phyloP scores from a whole-genome alignment of 2,329 filamentous ascomycete species.

The Dothistroma septosporum region DNA sequence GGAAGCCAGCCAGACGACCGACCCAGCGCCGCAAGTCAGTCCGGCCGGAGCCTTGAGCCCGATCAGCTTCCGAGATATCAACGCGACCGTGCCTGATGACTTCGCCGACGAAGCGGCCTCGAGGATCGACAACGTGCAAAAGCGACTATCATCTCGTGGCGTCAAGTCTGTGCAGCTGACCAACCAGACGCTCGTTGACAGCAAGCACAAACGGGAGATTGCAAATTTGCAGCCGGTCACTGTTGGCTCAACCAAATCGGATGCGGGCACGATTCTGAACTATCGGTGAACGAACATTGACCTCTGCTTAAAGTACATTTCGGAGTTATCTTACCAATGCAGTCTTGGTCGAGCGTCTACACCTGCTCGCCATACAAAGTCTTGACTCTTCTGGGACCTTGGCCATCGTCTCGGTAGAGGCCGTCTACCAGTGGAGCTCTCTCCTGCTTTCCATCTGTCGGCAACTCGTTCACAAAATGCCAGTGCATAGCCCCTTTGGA shows the following conservation, averaged over 20 bases:
- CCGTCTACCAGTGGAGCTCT: conserved; percentile 19
- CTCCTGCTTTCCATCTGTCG: conserved; percentile 14
- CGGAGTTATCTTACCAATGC: not conserved
- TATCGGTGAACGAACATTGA: not conserved
- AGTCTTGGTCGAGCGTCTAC: not conserved
- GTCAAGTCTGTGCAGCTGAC: not conserved
- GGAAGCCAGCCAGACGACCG: not conserved
- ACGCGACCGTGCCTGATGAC: not conserved
- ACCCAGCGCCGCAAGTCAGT: not conserved
- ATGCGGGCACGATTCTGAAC: not conserved
- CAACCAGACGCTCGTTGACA: not conserved
- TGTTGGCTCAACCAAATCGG: not conserved
- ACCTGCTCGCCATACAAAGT: conserved; percentile 13
- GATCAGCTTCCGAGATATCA: not conserved
- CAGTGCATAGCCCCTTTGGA: conserved; percentile 24
- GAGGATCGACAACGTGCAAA: not conserved
- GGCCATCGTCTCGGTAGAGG: conserved; percentile 18
- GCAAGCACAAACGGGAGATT: not conserved
- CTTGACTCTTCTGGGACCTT: conserved; percentile 15
- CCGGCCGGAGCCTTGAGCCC: not conserved
- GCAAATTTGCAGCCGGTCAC: not conserved
- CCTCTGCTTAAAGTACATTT: not conserved
- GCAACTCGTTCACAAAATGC: conserved; percentile 26
- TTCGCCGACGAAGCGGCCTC: not conserved
- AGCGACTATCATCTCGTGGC: not conserved